A percentile compares a stretch with the other conserved stretches of the same genome.
Evolutionary conservation across 805 yeast species (phyloP).

Genomic region (Candida taoyuanica): DNA sequence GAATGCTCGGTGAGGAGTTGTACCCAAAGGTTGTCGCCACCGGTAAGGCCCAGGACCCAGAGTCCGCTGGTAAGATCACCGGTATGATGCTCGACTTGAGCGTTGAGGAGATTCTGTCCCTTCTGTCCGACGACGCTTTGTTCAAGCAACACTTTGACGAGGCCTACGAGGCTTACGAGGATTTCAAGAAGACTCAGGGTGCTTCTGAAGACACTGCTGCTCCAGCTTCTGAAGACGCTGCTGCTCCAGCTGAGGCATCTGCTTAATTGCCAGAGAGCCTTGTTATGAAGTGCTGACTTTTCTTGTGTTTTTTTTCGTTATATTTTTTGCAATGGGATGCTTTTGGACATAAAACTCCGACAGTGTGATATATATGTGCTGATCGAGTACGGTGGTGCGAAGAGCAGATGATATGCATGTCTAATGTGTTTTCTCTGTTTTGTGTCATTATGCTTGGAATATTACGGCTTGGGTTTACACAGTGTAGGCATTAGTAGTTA

Average conservation of each 20-base stretch:
- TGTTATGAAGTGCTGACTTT: not conserved
- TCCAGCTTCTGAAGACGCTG: slow-evolving; percentile 10
- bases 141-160: slow-evolving; percentile 90
- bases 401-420: too few relatives aligned
- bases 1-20: slow-evolving; percentile 95
- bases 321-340: not conserved
- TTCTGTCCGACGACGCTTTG: slow-evolving; percentile 85
- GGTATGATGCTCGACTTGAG: slow-evolving; percentile 98
- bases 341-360: not conserved
- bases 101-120: slow-evolving; percentile 80
- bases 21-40: slow-evolving; percentile 88
- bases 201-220: slow-evolving; percentile 18
- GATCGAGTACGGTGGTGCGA: not conserved
- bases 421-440: not conserved
- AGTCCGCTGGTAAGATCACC: slow-evolving; percentile 97
- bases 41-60: slow-evolving; percentile 83
- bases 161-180: slow-evolving; percentile 91
- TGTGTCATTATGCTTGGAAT: not conserved
- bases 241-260: slow-evolving; percentile 14
- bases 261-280: slow-evolving; percentile 6
- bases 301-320: not conserved
- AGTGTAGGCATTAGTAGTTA: too few relatives aligned
- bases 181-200: slow-evolving; percentile 52
- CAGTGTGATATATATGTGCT: not conserved
- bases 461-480: not conserved